Conservation (phyloP, 345 rosid genomes). For the Citrus hindsii region DNA sequence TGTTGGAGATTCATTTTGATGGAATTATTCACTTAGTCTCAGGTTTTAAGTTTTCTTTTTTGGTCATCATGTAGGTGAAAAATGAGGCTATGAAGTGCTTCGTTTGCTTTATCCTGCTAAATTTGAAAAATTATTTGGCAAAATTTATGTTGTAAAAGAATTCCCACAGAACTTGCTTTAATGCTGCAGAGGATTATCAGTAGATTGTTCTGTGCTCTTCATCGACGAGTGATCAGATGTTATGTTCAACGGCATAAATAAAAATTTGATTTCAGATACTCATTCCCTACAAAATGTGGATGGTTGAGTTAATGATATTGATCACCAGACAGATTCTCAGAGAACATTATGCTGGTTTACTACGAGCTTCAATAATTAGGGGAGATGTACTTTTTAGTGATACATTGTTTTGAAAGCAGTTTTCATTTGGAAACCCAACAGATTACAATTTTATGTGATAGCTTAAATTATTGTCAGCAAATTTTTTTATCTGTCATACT, state of each 20-base stretch:
- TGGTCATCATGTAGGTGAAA: neutral
- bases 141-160: neutral
- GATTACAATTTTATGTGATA: neutral
- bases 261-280: constrained; percentile 1
- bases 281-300: constrained; percentile 9
- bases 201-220: neutral
- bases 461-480: constrained; percentile 9
- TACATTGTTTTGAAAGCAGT: neutral
- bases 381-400: constrained; percentile 17
- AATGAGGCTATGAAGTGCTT: neutral
- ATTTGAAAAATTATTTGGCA: neutral
- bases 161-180: neutral
- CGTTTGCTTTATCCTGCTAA: neutral
- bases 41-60: neutral
- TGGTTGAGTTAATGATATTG: neutral
- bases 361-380: constrained; percentile 11
- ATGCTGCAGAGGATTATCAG: constrained; percentile 1
- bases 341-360: constrained; percentile 5
- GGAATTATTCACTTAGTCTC: neutral
- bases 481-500: neutral
- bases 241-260: constrained; percentile 3
- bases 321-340: neutral
- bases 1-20: neutral
- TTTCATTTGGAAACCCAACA: constrained; percentile 4
- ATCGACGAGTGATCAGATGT: neutral